phyloP scores from a whole-genome alignment of 225 moss, liverwort and hornwort genomes.

The Sphagnum contortum region DNA sequence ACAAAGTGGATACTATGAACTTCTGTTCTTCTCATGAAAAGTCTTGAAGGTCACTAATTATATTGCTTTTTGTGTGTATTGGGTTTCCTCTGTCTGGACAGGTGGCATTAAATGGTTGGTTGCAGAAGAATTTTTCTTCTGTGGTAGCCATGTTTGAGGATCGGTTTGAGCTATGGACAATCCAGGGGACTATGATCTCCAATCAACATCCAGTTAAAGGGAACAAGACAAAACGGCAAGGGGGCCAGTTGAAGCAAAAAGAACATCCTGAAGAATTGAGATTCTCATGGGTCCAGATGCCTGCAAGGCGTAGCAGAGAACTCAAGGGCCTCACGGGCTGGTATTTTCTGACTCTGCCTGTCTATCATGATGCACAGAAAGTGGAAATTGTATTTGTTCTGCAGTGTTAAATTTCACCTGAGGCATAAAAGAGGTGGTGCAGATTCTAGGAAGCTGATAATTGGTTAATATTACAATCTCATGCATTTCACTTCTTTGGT shows the following conservation, averaged over 20 bases:
- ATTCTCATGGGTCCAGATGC: conserved; percentile 49
- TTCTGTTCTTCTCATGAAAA: no score
- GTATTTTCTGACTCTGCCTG: conserved; percentile 19
- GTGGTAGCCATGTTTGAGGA: conserved; percentile 95
- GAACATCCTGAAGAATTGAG: conserved; percentile 21
- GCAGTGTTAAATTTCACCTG: neutral
- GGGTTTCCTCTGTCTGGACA: conserved; percentile 14
- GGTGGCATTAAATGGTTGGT: conserved; percentile 87
- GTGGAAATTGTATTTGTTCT: neutral
- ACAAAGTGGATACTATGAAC: no score
- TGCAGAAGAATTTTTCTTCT: conserved; percentile 66
- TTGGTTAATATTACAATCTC: no score
- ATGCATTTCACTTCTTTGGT: neutral
- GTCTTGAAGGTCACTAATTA: no score
- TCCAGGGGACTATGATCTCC: conserved; percentile 20
- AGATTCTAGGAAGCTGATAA: no score
- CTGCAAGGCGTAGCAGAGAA: conserved; percentile 84
- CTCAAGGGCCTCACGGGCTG: conserved; percentile 82
- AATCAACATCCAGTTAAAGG: conserved; percentile 8
- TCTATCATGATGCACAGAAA: no score
- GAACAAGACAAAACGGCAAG: conserved; percentile 4
- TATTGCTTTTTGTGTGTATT: neutral
- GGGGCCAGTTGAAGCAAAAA: conserved; percentile 15
- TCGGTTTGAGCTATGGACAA: conserved; percentile 82
- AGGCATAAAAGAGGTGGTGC: no score